These are phyloP conservation scores for Marsdenia floribunda DNA, from an alignment of 257 asterid species.

Conservation along the genomic window DNA sequence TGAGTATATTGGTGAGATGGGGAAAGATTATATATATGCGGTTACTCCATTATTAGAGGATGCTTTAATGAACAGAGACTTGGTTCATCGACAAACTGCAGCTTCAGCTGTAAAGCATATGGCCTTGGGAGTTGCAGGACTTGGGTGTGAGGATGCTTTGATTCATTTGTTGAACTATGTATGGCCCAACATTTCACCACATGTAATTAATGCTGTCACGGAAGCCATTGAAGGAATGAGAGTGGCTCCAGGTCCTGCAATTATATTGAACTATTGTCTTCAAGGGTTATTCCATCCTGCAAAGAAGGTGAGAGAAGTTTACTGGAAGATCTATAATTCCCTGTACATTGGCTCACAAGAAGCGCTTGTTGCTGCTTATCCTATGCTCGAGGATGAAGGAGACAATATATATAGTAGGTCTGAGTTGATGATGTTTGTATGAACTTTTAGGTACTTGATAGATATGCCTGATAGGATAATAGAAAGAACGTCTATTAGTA, in stretches of 20 bases:
- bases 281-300: conserved; percentile 95
- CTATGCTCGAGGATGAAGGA: conserved; percentile 68
- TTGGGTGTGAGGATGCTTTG: conserved; percentile 89
- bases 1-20: conserved; percentile 92
- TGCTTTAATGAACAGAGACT: conserved; percentile 85
- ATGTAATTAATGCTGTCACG: conserved; percentile 80
- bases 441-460: conserved; percentile 16
- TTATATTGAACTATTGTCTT: conserved; percentile 73
- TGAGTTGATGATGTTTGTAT: conserved; percentile 64
- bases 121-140: conserved; percentile 89
- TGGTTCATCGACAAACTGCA: conserved; percentile 84
- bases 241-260: conserved; percentile 79
- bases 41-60: conserved; percentile 89
- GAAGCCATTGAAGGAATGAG: conserved; percentile 99
- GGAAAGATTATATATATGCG: conserved; percentile 85
- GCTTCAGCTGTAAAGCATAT: conserved; percentile 91
- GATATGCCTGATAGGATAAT: not conserved
- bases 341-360: conserved; percentile 86
- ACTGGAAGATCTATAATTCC: conserved; percentile 86
- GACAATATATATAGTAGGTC: conserved; percentile 60
- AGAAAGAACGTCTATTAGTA: not conserved
- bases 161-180: conserved; percentile 73
- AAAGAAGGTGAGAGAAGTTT: conserved; percentile 85
- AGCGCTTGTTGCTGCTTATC: conserved; percentile 84
- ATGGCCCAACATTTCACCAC: conserved; percentile 93